Evolutionary conservation across 106 monocot genomes (phyloP).

Genomic region (Ottelia alismoides): DNA sequence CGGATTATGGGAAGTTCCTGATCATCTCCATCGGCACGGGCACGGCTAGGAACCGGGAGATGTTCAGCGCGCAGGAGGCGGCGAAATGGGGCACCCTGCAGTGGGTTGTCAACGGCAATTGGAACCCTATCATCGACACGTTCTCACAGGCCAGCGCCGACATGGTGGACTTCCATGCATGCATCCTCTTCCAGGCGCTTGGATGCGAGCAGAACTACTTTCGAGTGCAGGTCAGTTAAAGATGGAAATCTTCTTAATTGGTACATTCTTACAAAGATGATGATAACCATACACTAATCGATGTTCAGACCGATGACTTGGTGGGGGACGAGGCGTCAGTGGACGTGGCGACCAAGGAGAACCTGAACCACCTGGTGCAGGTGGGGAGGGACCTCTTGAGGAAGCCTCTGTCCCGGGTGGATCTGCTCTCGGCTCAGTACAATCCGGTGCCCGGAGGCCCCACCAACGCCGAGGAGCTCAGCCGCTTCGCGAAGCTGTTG

Average conservation of each 20-base stretch:
- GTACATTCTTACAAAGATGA: too few species aligned
- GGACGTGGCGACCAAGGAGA: too few species aligned
- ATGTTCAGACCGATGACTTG: too few species aligned
- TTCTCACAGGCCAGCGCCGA: slow-evolving; percentile 37
- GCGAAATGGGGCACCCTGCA: slow-evolving; percentile 21
- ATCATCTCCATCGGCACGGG: slow-evolving; percentile 37
- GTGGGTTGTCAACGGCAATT: slow-evolving; percentile 18
- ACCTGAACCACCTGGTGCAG: too few species aligned
- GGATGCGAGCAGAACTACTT: slow-evolving; percentile 6
- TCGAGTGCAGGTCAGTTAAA: background rate
- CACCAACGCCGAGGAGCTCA: background rate
- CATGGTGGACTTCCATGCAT: slow-evolving; percentile 36
- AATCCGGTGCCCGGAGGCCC: background rate
- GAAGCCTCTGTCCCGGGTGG: background rate
- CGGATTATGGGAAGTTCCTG: slow-evolving; percentile 23
- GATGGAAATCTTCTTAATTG: too few species aligned
- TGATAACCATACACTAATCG: too few species aligned
- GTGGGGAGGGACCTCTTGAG: background rate
- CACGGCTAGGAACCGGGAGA: slow-evolving; percentile 12
- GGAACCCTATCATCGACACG: slow-evolving; percentile 13
- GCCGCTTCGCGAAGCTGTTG: background rate
- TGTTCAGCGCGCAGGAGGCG: slow-evolving; percentile 7
- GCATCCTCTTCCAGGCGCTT: slow-evolving; percentile 25
- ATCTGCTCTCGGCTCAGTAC: background rate
- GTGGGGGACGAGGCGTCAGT: too few species aligned